These are phyloP conservation scores for Sporobolomyces pararoseus DNA, from an alignment of 768 basidiomycete genomes.

Conservation along the genomic window DNA sequence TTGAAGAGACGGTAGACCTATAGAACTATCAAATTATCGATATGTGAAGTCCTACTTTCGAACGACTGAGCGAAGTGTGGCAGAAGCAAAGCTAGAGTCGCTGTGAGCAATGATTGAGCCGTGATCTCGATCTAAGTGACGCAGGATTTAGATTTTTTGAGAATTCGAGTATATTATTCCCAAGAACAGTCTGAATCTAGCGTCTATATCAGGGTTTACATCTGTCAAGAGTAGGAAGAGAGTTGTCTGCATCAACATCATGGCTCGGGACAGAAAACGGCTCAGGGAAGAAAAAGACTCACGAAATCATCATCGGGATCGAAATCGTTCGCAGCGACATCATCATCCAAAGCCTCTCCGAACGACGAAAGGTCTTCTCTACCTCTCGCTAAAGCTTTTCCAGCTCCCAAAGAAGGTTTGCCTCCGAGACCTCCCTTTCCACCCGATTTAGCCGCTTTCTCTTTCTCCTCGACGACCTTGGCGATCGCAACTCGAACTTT, in stretches of 20 bases:
- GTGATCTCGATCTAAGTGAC: too few relatives aligned
- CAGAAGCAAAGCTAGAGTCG: too few relatives aligned
- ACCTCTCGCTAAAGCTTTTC: constrained; percentile 65
- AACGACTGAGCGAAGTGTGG: too few relatives aligned
- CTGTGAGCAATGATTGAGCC: too few relatives aligned
- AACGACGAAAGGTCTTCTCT: constrained; percentile 54
- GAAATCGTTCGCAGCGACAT: constrained; percentile 20
- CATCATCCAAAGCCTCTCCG: constrained; percentile 83
- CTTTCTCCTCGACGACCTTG: constrained; percentile 89
- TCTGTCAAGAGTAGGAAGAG: not conserved
- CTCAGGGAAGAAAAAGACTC: not conserved
- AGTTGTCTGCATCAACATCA: not conserved
- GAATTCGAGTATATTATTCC: too few relatives aligned
- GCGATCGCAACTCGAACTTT: constrained; percentile 81
- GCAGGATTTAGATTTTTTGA: too few relatives aligned
- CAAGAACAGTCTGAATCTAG: too few relatives aligned
- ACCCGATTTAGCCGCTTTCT: constrained; percentile 80
- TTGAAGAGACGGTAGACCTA: constrained; percentile 6
- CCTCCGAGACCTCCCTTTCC: constrained; percentile 77
- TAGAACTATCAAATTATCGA: too few relatives aligned
- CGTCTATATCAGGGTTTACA: not conserved
- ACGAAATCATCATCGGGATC: constrained; percentile 38
- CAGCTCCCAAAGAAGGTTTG: constrained; percentile 72
- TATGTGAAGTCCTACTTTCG: too few relatives aligned
- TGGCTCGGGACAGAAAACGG: not conserved